phyloP scores from a whole-genome alignment of 1,139 yeast genomes.

The Kodamaea plutei region DNA sequence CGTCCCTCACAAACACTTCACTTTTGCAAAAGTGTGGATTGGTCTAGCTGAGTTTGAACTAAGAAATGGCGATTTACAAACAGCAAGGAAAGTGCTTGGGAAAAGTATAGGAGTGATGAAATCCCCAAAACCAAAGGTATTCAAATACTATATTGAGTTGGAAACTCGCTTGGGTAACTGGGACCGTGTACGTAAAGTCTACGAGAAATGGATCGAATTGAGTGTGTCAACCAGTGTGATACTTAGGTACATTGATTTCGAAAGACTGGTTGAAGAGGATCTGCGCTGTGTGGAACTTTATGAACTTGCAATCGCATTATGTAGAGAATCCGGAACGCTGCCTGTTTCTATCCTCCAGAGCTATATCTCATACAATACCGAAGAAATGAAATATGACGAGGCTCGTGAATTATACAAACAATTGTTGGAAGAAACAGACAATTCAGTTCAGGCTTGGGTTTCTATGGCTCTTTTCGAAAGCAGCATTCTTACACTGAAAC shows the following conservation, averaged over 20 bases:
- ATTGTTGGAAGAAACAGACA: conserved; percentile 29
- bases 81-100: conserved; percentile 72
- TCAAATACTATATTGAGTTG: conserved; percentile 57
- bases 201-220: conserved; percentile 65
- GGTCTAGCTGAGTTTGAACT: conserved; percentile 70
- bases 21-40: conserved; percentile 76
- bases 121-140: conserved; percentile 53
- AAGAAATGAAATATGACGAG: conserved; percentile 50
- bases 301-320: conserved; percentile 39
- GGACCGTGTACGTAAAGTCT: conserved; percentile 72
- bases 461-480: conserved; percentile 70
- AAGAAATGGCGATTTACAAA: conserved; percentile 45
- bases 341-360: conserved; percentile 20
- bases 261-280: conserved; percentile 62
- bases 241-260: conserved; percentile 62
- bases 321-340: conserved; percentile 27
- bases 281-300: conserved; percentile 63
- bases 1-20: conserved; percentile 56
- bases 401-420: conserved; percentile 54
- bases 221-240: conserved; percentile 21
- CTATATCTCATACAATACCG: conserved; percentile 58
- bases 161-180: conserved; percentile 62
- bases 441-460: conserved; percentile 53
- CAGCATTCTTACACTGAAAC: conserved; percentile 55
- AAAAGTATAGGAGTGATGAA: conserved; percentile 57